Conservation (phyloP, 805 yeast species). For the Candida dendrica region DNA sequence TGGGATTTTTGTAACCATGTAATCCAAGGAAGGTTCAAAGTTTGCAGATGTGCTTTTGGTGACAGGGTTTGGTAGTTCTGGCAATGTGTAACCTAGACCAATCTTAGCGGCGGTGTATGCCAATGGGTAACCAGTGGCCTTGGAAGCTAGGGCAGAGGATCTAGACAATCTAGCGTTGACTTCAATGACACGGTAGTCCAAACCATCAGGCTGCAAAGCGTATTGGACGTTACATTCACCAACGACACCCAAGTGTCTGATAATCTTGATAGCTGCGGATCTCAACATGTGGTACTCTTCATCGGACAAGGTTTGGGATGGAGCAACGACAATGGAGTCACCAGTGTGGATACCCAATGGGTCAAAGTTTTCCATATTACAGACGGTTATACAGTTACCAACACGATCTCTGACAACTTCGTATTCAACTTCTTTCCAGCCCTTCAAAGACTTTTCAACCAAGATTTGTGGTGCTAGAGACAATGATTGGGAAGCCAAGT, state of each 20-base stretch:
- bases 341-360: constrained; percentile 98
- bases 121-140: constrained; percentile 97
- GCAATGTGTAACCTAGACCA: constrained; percentile 89
- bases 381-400: constrained; percentile 95
- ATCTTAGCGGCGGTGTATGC: constrained; percentile 98
- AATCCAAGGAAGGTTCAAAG: constrained; percentile 95
- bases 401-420: constrained; percentile 97
- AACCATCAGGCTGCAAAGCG: constrained; percentile 91
- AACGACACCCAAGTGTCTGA: constrained; percentile 96
- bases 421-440: constrained; percentile 98
- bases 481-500: constrained; percentile 83
- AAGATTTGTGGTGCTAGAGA: constrained; percentile 90
- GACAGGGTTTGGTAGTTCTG: constrained; percentile 93
- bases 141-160: constrained; percentile 95
- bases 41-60: constrained; percentile 94
- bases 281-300: constrained; percentile 98
- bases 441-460: constrained; percentile 94
- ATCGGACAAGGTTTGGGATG: constrained; percentile 94
- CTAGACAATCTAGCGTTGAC: constrained; percentile 96
- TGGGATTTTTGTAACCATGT: constrained; percentile 94
- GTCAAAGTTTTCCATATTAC: constrained; percentile 98
- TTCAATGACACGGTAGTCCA: constrained; percentile 93
- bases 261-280: constrained; percentile 94
- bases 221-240: constrained; percentile 99
- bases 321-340: constrained; percentile 98